Percentiles rank a stretch among this genome's conserved stretches.
These are phyloP conservation scores for Chlamydomonas sp. DNA, from an alignment of 139 green algal genomes.

Conservation along the genomic window DNA sequence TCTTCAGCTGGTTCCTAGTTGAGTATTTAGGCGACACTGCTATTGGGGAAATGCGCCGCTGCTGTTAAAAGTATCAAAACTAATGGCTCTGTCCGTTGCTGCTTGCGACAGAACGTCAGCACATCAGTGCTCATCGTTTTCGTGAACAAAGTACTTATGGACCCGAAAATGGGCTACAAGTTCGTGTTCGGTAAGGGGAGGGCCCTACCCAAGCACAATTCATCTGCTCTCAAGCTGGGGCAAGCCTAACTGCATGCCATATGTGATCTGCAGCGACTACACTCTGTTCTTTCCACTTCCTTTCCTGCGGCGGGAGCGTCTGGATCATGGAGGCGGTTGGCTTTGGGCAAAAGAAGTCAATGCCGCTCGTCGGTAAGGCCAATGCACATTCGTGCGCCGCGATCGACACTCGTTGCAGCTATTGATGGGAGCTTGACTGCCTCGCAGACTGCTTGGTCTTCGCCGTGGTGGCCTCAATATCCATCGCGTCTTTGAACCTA, in stretches of 20 bases:
- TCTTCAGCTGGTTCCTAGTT: not conserved
- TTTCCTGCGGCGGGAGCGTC: constrained; percentile 47
- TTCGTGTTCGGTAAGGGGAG: constrained; percentile 66
- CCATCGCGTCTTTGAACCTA: constrained; percentile 70
- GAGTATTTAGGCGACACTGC: no score
- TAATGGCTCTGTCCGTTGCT: no score
- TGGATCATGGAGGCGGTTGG: constrained; percentile 46
- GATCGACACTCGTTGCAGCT: not conserved
- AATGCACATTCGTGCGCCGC: no score
- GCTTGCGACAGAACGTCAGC: not conserved
- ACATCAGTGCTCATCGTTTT: constrained; percentile 68
- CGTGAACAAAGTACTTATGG: constrained; percentile 76
- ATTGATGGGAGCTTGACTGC: not conserved
- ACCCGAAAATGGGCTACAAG: constrained; percentile 59
- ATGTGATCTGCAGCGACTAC: constrained; percentile 58
- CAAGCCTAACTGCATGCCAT: no score
- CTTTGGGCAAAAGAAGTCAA: constrained; percentile 31
- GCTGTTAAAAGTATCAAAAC: no score
- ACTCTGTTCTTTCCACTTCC: constrained; percentile 70
- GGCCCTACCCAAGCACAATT: not conserved
- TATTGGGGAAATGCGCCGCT: no score
- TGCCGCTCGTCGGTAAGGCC: constrained; percentile 52
- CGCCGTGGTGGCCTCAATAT: constrained; percentile 60
- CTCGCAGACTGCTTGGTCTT: constrained; percentile 65
- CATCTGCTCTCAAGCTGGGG: no score